A percentile compares a stretch with the other conserved stretches of the same genome.
phyloP scores from a whole-genome alignment of 768 basidiomycete species.

The Panaeolus cyanescens region DNA sequence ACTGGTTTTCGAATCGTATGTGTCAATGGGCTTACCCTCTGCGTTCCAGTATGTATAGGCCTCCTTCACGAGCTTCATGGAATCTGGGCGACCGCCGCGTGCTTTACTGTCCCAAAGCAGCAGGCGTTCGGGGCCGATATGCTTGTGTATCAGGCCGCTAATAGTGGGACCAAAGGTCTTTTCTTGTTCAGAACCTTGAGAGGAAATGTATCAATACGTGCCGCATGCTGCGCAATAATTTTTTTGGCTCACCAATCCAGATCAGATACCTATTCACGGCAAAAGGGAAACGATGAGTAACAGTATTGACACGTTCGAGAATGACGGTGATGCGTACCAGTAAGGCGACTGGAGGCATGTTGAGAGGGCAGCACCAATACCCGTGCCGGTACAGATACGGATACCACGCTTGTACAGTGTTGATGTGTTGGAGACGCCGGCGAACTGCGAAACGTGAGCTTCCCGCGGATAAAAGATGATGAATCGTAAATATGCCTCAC shows the following conservation, averaged over 20 bases:
- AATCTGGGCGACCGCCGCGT: constrained; percentile 74
- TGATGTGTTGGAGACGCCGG: constrained; percentile 81
- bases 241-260: constrained; percentile 59
- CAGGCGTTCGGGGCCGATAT: constrained; percentile 73
- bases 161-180: constrained; percentile 76
- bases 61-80: constrained; percentile 75
- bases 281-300: constrained; percentile 7
- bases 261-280: constrained; percentile 62
- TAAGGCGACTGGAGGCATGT: constrained; percentile 77
- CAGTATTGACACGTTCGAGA: constrained; percentile 1
- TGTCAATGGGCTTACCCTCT: constrained; percentile 47
- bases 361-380: constrained; percentile 77
- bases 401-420: constrained; percentile 79
- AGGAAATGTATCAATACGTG: constrained; percentile 14
- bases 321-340: constrained; percentile 46
- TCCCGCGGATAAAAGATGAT: not conserved
- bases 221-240: constrained; percentile 7
- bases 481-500: constrained; percentile 30
- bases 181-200: constrained; percentile 74
- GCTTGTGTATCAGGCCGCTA: constrained; percentile 67
- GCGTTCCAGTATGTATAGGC: constrained; percentile 70
- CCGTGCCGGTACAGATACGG: constrained; percentile 81
- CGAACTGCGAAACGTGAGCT: constrained; percentile 47
- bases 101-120: constrained; percentile 78
- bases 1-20: not conserved